phyloP scores from a whole-genome alignment of 208 protist species.

The Crithidia expoeki region DNA sequence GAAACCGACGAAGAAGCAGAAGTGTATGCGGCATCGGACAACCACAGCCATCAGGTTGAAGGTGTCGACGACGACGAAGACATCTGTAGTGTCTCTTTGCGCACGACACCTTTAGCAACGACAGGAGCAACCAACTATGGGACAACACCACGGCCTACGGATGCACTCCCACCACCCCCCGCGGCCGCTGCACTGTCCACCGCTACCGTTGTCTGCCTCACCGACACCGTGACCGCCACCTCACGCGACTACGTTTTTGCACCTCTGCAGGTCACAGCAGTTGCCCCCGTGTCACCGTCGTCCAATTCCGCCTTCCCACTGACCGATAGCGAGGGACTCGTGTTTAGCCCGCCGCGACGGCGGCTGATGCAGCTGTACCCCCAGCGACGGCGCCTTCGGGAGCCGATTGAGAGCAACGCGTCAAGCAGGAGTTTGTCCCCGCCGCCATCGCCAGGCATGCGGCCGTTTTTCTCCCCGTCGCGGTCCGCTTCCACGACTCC shows the following conservation, averaged over 20 bases:
- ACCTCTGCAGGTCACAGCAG: not conserved
- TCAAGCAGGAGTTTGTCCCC: not conserved
- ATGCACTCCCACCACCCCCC: not conserved
- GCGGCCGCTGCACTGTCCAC: not conserved
- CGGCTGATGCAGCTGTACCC: conserved; percentile 18
- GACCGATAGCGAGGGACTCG: conserved; percentile 34
- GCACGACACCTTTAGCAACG: not conserved
- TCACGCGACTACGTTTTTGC: not conserved
- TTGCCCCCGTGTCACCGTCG: not conserved
- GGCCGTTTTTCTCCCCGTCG: not conserved
- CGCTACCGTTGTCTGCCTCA: not conserved
- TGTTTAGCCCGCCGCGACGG: conserved; percentile 36
- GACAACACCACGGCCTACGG: not conserved
- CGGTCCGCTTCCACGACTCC: conserved; percentile 2
- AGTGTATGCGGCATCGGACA: not conserved
- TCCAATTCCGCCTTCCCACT: conserved; percentile 9
- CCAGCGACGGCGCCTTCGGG: conserved; percentile 13
- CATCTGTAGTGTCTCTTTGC: conserved; percentile 6
- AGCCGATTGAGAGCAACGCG: not conserved
- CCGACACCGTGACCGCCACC: conserved; percentile 8
- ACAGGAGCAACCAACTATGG: not conserved
- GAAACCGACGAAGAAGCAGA: not conserved
- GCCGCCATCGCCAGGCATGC: not conserved
- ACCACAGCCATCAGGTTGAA: not conserved
- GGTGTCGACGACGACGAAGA: not conserved